Percentiles rank a stretch among this genome's conserved stretches.
These are phyloP conservation scores for Podaxis carcinomalis DNA, from an alignment of 768 basidiomycete species.

Conservation along the genomic window DNA sequence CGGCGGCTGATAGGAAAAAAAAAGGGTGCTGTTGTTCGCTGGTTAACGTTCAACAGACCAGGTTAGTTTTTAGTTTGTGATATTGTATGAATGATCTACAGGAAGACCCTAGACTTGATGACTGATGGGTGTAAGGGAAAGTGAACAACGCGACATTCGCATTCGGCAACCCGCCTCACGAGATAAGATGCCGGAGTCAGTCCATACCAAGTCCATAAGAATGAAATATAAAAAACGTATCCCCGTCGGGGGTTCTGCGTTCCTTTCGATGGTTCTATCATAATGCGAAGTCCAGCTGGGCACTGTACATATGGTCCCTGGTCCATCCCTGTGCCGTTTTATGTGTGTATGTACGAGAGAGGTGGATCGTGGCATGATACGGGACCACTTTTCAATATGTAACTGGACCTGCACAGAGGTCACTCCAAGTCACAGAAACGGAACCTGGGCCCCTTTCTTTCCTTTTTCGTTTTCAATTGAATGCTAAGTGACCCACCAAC, in stretches of 20 bases:
- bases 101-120: neutral
- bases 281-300: neutral
- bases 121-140: slow-evolving; percentile 2
- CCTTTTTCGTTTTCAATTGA: slow-evolving; percentile 2
- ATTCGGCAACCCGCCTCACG: neutral
- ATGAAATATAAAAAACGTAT: slow-evolving; percentile 5
- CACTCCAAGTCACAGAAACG: neutral
- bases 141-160: neutral
- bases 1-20: neutral
- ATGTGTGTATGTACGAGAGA: neutral
- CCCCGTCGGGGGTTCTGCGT: neutral
- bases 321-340: neutral
- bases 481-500: neutral
- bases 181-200: slow-evolving; percentile 1
- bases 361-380: neutral
- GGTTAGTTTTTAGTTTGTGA: slow-evolving; percentile 1
- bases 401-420: neutral
- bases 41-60: slow-evolving; percentile 2
- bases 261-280: neutral
- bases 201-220: slow-evolving; percentile 4
- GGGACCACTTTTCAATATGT: neutral
- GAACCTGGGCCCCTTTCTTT: slow-evolving; percentile 7
- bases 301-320: neutral
- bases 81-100: slow-evolving; percentile 5
- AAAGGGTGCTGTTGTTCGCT: neutral